Conservation (phyloP, 106 monocot species). For the Chionographis japonica region DNA sequence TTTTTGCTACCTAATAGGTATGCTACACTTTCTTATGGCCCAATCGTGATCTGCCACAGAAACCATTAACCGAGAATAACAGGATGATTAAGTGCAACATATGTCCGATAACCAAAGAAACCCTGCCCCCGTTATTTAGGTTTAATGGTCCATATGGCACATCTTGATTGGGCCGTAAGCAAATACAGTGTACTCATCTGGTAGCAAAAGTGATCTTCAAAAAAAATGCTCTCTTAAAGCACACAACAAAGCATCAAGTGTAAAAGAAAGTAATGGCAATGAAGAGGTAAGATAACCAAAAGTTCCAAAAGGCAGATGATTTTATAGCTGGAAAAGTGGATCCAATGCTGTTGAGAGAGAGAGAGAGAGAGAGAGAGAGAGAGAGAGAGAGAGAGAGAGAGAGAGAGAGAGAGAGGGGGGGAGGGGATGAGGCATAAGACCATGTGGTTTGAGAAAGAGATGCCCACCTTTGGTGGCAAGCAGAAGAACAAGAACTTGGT, state of each 20-base stretch:
- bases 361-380: not conserved
- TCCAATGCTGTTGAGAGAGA: not conserved
- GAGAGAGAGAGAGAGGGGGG: not conserved
- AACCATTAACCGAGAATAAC: too few species aligned
- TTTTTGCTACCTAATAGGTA: too few species aligned
- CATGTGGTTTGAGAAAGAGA: conserved; percentile 23
- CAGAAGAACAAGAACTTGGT: not conserved
- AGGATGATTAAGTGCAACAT: too few species aligned
- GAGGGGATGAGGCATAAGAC: conserved; percentile 12
- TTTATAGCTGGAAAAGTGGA: conserved; percentile 8
- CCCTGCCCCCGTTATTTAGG: too few species aligned
- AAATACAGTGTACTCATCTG: too few species aligned
- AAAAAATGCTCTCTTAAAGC: too few species aligned
- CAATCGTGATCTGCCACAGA: too few species aligned
- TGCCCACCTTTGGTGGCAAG: conserved; percentile 1
- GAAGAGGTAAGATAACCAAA: not conserved
- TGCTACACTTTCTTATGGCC: too few species aligned
- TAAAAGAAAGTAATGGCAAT: not conserved
- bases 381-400: not conserved
- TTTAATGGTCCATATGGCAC: too few species aligned
- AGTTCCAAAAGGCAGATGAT: conserved; percentile 1
- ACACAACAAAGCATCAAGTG: not conserved
- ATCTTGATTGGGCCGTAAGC: too few species aligned
- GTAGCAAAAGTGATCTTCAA: too few species aligned
- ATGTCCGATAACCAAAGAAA: too few species aligned